Evolutionary conservation across 2,329 filamentous ascomycete species (phyloP).

Genomic region (Colletotrichum cereale): DNA sequence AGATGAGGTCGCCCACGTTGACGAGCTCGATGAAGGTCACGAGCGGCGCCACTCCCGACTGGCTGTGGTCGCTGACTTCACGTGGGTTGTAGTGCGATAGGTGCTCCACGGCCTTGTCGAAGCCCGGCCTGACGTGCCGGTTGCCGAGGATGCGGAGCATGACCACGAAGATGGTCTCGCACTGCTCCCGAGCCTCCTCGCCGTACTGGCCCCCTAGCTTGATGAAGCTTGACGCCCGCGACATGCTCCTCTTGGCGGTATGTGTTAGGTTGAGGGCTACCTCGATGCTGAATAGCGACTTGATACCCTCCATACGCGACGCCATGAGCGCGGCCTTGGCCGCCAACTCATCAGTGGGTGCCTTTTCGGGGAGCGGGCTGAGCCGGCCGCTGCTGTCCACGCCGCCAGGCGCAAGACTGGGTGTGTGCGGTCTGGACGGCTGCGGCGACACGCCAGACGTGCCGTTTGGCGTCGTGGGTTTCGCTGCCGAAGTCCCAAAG

Average conservation of each 20-base stretch:
- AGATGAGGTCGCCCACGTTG: constrained; percentile 97
- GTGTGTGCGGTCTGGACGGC: constrained; percentile 64
- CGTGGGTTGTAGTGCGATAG: constrained; percentile 92
- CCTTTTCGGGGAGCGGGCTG: constrained; percentile 68
- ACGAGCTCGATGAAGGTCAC: constrained; percentile 97
- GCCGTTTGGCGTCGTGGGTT: constrained; percentile 46
- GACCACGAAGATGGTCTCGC: constrained; percentile 87
- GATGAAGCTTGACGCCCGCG: constrained; percentile 86
- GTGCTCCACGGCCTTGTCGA: constrained; percentile 92
- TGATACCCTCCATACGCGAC: constrained; percentile 92
- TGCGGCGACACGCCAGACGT: constrained; percentile 51
- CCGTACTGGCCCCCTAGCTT: constrained; percentile 83
- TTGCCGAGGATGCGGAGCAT: constrained; percentile 87
- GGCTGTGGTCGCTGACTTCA: constrained; percentile 78
- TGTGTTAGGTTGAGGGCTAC: constrained; percentile 92
- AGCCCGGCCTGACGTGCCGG: constrained; percentile 90
- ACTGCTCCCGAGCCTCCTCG: constrained; percentile 87
- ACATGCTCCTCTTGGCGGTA: constrained; percentile 86
- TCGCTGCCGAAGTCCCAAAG: constrained; percentile 54
- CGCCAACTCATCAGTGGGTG: constrained; percentile 89
- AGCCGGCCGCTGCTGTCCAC: constrained; percentile 55
- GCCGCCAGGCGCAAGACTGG: constrained; percentile 52
- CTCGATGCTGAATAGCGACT: constrained; percentile 95
- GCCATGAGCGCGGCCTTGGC: constrained; percentile 99
- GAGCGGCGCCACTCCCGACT: constrained; percentile 85